A percentile compares a stretch with the other conserved stretches of the same genome.
Evolutionary conservation across 2,329 filamentous ascomycete genomes (phyloP).

Genomic region (Talaromyces amestolkiae): DNA sequence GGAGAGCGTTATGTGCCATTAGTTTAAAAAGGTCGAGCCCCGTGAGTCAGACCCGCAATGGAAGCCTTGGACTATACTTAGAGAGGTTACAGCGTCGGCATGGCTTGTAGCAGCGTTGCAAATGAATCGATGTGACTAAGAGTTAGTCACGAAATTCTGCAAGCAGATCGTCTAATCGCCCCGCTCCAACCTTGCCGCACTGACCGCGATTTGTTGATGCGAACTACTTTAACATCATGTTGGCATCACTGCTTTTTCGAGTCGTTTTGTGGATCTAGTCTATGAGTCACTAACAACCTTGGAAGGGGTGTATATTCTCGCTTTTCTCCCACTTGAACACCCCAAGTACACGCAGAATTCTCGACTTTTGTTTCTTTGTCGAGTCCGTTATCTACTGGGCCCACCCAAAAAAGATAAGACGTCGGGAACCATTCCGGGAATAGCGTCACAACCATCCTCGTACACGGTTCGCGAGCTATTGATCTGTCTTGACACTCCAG

Average conservation of each 20-base stretch:
- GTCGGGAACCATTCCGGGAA: background rate
- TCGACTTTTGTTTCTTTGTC: background rate
- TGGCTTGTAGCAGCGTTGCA: background rate
- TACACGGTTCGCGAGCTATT: no score
- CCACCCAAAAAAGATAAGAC: background rate
- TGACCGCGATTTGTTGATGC: background rate
- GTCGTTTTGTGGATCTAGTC: background rate
- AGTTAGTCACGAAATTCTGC: background rate
- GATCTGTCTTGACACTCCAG: no score
- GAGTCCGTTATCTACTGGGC: background rate
- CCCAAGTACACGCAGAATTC: background rate
- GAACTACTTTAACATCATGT: background rate
- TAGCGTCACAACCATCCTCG: background rate
- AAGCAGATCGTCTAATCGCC: background rate
- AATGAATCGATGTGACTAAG: background rate
- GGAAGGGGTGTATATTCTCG: background rate
- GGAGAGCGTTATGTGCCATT: background rate
- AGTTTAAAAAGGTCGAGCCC: background rate
- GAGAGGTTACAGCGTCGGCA: no score
- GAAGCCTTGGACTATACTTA: background rate
- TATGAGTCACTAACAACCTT: background rate
- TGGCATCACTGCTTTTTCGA: background rate
- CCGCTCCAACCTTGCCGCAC: background rate
- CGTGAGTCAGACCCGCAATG: conserved; percentile 2
- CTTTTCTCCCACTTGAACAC: background rate